Evolutionary conservation across 2,329 filamentous ascomycete genomes (phyloP).

Genomic region (Pleochaeta shiraiana): DNA sequence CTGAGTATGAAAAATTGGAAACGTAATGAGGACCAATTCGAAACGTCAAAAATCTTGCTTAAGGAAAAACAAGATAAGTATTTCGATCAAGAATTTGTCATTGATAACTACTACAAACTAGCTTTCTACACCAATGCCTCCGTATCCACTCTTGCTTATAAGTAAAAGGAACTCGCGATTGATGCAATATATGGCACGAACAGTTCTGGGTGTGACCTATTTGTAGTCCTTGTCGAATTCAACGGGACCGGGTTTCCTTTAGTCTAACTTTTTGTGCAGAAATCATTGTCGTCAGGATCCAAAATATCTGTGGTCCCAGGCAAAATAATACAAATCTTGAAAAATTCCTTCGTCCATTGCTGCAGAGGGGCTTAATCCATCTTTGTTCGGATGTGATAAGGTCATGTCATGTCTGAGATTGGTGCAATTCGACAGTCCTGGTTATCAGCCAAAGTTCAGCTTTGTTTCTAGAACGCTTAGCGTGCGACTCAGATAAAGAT

Average conservation of each 20-base stretch:
- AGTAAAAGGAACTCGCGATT: neutral
- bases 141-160: neutral
- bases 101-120: neutral
- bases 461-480: neutral
- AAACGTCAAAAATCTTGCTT: neutral
- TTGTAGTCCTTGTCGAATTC: neutral
- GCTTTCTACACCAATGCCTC: neutral
- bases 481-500: neutral
- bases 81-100: neutral
- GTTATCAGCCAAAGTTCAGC: neutral
- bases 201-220: neutral
- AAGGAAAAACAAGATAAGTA: neutral
- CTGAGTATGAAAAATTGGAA: neutral
- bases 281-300: neutral
- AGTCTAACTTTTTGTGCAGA: neutral
- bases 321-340: neutral
- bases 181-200: neutral
- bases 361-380: neutral
- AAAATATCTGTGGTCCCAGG: neutral
- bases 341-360: neutral
- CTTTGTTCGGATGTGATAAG: neutral
- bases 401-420: neutral
- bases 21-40: neutral
- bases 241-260: neutral
- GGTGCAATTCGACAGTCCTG: neutral